These are phyloP conservation scores for Saturnispora quitensis DNA, from an alignment of 805 yeast species.

Conservation along the genomic window DNA sequence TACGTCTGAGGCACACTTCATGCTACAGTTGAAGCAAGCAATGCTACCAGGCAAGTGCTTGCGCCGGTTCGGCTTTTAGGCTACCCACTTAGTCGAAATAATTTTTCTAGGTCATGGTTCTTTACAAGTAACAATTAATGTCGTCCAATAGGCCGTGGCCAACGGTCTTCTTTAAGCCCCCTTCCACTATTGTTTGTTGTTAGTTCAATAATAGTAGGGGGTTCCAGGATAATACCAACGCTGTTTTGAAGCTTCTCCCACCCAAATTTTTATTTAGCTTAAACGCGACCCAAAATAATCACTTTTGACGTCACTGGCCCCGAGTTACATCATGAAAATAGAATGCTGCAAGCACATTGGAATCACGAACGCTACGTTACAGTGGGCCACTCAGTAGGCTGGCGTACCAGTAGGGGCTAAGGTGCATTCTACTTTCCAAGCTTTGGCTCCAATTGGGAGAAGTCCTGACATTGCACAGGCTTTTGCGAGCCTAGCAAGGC, in stretches of 20 bases:
- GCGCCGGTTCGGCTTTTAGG: background rate
- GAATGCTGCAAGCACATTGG: background rate
- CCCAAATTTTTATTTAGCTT: too few relatives aligned
- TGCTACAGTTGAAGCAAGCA: background rate
- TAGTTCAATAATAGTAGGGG: background rate
- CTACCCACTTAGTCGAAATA: background rate
- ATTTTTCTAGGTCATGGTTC: background rate
- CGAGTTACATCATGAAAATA: background rate
- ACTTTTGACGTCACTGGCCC: background rate
- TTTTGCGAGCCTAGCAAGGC: too few relatives aligned
- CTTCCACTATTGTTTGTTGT: background rate
- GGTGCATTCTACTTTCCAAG: too few relatives aligned
- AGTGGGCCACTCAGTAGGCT: too few relatives aligned
- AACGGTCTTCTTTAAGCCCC: background rate
- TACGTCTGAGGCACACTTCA: background rate
- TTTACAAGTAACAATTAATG: background rate
- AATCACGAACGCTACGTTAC: too few relatives aligned
- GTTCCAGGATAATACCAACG: background rate
- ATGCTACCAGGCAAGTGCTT: background rate
- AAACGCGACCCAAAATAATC: background rate
- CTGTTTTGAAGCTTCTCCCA: background rate
- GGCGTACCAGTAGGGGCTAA: too few relatives aligned
- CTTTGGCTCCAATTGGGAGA: too few relatives aligned
- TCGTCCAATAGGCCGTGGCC: background rate
- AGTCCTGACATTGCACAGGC: too few relatives aligned